A percentile compares a stretch with the other conserved stretches of the same genome.
Conservation (phyloP, 441 rosid genomes). For the Cnidoscolus chayamansa region DNA sequence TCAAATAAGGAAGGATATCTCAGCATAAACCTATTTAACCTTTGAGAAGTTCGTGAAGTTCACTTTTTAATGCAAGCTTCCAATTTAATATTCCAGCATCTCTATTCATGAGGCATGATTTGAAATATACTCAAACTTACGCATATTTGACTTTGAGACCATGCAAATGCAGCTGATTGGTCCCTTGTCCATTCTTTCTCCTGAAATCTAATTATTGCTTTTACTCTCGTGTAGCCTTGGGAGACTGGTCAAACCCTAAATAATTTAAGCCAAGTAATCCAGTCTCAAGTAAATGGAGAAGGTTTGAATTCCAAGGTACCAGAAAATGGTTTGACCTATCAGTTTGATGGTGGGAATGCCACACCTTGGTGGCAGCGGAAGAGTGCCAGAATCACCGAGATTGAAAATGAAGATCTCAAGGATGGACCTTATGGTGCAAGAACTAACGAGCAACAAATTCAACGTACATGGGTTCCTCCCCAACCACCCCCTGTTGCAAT, state of each 20-base stretch:
- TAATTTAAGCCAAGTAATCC: slow-evolving; percentile 36
- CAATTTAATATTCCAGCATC: slow-evolving; percentile 8
- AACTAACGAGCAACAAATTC: slow-evolving; percentile 45
- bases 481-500: slow-evolving; percentile 88
- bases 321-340: slow-evolving; percentile 43
- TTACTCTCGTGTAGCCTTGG: slow-evolving; percentile 64
- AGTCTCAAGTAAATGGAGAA: slow-evolving; percentile 35
- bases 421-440: slow-evolving; percentile 33
- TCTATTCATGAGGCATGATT: background rate
- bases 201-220: slow-evolving; percentile 11
- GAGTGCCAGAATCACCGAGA: slow-evolving; percentile 55
- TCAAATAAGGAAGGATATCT: too few species aligned
- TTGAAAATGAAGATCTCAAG: slow-evolving; percentile 49
- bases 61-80: background rate
- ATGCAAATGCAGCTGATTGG: background rate
- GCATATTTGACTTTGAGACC: background rate
- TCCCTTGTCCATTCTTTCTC: background rate
- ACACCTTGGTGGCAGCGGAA: slow-evolving; percentile 77
- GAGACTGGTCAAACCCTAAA: slow-evolving; percentile 51
- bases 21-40: background rate
- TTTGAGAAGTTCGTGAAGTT: background rate
- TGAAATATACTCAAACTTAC: background rate
- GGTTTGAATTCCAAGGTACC: slow-evolving; percentile 35
- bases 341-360: slow-evolving; percentile 36
- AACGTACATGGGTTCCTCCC: slow-evolving; percentile 85